Evolutionary conservation across 2,329 filamentous ascomycete genomes (phyloP), one percentile per base, ranked within the genome.

Genomic region (Cercospora zeina): DNA sequence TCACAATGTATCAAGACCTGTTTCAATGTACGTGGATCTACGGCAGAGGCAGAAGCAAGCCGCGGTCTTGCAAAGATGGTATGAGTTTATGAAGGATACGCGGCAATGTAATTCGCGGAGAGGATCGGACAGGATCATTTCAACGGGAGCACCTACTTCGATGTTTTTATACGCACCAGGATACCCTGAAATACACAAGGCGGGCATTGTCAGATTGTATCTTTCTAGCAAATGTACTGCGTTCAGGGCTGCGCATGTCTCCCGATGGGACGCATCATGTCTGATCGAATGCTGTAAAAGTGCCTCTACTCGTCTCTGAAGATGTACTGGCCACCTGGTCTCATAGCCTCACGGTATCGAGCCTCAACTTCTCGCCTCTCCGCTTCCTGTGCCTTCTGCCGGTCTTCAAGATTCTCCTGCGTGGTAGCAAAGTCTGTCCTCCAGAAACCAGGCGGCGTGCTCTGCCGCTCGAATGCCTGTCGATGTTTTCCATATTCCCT

Each of bases 371-470:
- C 82, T 54, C 85, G 80, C 67, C 82, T 83, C 72, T 89, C 87
- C 63, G 85, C 78, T 68, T 81, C 81, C n/a, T 80, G 81, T 0
- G 89, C 89, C 71, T 87, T 86, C 63, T 83, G 81, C 61, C 84
- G 84, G 69, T 93, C 86, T 57, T 81, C 78, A 68, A 85, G 80
- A 30, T 87, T 77, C 75, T 97, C 90, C 74, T 97, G 95, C 1
- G 95, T 97, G 27, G 80, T 86, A 1, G 93, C 93, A 73, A 99
- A 96, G 68, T 96, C 93, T 1, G 89, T 84, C 58, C 90, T 83
- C 95, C 95, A 99, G 73, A 91, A 97, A 0, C 92, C 93, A 1
- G 91, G 91, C 11, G 95, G 93, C 9, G 89, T 91, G 49, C 79
- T 81, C 65, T 85, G 82, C 55, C 91, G 84, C 63, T 87, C 84